Base-by-base conservation (phyloP, 768 basidiomycete species). In the Boletus sensibilis region DNA sequence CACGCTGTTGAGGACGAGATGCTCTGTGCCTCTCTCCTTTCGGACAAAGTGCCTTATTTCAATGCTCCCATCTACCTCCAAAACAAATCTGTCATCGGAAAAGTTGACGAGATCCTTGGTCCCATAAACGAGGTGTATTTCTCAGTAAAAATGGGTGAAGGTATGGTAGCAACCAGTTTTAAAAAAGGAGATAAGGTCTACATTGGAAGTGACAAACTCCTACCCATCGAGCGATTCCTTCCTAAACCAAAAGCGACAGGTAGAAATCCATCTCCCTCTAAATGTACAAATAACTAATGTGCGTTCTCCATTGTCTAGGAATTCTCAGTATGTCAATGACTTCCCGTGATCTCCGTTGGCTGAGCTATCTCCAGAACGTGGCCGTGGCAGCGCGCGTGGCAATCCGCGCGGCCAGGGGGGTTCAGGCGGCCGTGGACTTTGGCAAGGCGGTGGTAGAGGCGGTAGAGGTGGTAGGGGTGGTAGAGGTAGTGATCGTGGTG, bases 111-210 rank as follows among this genome's bases (percentile, higher is more conserved):
- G 74, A 98, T 99, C 63, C 83, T 99, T n/a, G 97, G 97, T 3
- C 96, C 97, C 16, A 95, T 99, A 72, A 99, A 97, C 70, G 94
- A 98, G 71, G 94, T 98, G 56, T 98, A 86, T 75, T 98, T 99
- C 69, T 95, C 94, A 3, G 82, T 99, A 61, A 99, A 98, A 79
- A 97, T 98, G 90, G 84, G 87, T 20, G 88, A 91, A 55, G 97
- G 97, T 33, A 94, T 98, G 88, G 85, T 95, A 46, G 95, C 97
- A 9, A 88, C 77, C 62, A 94, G 92, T 71, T 99, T 99, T 77
- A 91, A 96, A 76, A 92, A 90, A 68, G 97, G 97, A 43, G 97
- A 99, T 78, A 98, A 96, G 71, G 92, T 99, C 42, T 99, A 92
- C 73, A 98, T 99, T 68, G 92, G 86, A 39, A 88, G 88, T n/a